These are phyloP conservation scores for Penicillium sp. DNA, from an alignment of 2,329 filamentous ascomycete genomes.

Conservation along the genomic window DNA sequence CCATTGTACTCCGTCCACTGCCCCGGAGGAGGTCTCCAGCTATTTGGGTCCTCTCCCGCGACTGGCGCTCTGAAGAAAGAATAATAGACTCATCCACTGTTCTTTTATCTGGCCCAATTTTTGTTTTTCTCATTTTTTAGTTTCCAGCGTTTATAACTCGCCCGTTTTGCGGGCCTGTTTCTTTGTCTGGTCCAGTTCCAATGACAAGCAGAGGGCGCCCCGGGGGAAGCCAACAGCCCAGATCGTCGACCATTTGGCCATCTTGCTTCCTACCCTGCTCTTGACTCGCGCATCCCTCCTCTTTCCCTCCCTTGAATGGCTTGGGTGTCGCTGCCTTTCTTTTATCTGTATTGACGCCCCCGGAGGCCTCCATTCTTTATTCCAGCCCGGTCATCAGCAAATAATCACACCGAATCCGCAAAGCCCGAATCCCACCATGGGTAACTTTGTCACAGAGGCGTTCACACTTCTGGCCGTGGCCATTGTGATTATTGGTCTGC, in stretches of 20 bases:
- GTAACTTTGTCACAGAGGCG: slow-evolving; percentile 47
- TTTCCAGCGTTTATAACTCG: slow-evolving; percentile 20
- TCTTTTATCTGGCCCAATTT: slow-evolving; percentile 2
- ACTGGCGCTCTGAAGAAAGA: not conserved
- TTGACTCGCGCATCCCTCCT: not conserved
- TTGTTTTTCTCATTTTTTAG: not conserved
- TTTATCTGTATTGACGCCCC: slow-evolving; percentile 21
- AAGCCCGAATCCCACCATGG: slow-evolving; percentile 7
- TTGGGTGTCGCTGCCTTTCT: slow-evolving; percentile 3
- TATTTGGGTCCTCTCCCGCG: not conserved
- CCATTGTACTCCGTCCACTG: not conserved
- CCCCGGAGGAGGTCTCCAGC: not conserved
- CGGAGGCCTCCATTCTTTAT: not conserved
- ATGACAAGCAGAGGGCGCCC: slow-evolving; percentile 18
- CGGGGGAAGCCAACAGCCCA: slow-evolving; percentile 2
- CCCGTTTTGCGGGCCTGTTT: slow-evolving; percentile 15
- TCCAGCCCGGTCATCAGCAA: not conserved
- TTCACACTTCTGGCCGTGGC: slow-evolving; percentile 56
- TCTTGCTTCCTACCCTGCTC: not conserved
- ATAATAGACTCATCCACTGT: not conserved
- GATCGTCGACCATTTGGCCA: not conserved
- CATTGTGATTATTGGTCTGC: slow-evolving; percentile 52
- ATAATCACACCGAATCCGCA: not conserved
- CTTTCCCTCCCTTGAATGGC: not conserved
- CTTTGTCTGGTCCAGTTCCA: slow-evolving; percentile 27